Base-by-base conservation (phyloP, 768 basidiomycete genomes). In the Lactifluus volemus region DNA sequence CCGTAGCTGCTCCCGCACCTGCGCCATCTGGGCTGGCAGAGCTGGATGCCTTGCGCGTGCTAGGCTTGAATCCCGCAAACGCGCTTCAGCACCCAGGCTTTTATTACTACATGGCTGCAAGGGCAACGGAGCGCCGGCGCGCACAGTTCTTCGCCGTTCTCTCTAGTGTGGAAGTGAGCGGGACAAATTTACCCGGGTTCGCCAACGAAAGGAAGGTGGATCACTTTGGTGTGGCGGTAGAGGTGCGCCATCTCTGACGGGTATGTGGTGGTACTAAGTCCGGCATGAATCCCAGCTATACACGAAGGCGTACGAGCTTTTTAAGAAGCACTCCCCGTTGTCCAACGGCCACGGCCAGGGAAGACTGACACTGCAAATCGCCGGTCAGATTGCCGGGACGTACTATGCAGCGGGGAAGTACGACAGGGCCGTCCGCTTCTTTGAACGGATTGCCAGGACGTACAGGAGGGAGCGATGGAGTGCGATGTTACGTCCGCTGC, bases 201-300 rank as follows among this genome's bases (percentile, higher is more conserved):
- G 73, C 77, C 19, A 96, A 96, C 63, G 96, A 99, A 74, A 89
- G 85, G 71, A 98, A 93, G 69, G 89, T 95, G 7, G 92, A 96
- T 60, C 95, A 99, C 70, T 71, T 88, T 19, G 81, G 82, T 2
- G 76, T 95, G 41, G 83, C 91, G 45, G 75, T 96, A 34, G 96
- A 99, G 81, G 93, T 89, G 58, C 50, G 74, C 38, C 29, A 21
- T 29, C 47, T 32, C 15, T 25, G 19, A 19, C 4, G 19, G 3
- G 4, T 34, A n/a, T 59, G 4, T 9, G 15, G 6, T 30, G n/a
- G 15, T 14, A 8, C 65, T 65, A 29, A 55, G 9, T 36, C 8
- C 17, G 30, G 30, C 32, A 15, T 9, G 19, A 34, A 49, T 42
- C 19, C 6, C 57, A 95, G 92, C 79, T 99, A 1, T 95, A 93